phyloP scores from a whole-genome alignment of 2,329 filamentous ascomycete species.

The Fusarium sterilihyphosum region DNA sequence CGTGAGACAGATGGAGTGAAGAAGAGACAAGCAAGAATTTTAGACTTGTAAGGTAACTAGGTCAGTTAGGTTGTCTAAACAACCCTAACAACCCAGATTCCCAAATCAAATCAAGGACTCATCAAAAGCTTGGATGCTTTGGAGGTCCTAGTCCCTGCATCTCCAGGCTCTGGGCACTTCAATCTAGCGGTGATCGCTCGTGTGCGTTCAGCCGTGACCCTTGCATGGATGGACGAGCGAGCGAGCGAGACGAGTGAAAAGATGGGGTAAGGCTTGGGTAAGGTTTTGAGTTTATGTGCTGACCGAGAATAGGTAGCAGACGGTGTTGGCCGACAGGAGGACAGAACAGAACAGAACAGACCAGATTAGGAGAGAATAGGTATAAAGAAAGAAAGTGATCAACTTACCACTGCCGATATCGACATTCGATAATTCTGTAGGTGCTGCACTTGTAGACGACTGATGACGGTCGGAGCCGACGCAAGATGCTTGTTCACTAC shows the following conservation, averaged over 20 bases:
- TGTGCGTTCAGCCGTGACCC: conserved; percentile 32
- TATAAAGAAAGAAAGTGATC: neutral
- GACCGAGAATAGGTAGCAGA: neutral
- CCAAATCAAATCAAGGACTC: neutral
- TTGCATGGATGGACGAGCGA: conserved; percentile 6
- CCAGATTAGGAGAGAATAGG: neutral
- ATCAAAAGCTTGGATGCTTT: conserved; percentile 31
- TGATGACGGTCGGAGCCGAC: conserved; percentile 33
- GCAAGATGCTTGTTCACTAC: conserved; percentile 8
- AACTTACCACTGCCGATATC: conserved; percentile 2
- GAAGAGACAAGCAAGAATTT: neutral
- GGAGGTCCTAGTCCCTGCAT: conserved; percentile 30
- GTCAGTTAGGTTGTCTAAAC: neutral
- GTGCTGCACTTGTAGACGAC: neutral
- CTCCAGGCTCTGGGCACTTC: conserved; percentile 26
- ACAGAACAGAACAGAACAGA: neutral
- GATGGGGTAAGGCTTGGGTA: neutral
- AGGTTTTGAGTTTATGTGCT: neutral
- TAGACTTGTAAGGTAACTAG: neutral
- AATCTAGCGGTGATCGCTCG: conserved; percentile 34
- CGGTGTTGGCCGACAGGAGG: conserved; percentile 1
- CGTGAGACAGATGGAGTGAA: conserved; percentile 2
- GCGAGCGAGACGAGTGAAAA: neutral
- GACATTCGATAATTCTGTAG: conserved; percentile 3
- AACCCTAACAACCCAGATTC: conserved; percentile 7